These are phyloP conservation scores for Raddia distichophylla DNA, from an alignment of 176 grass and related monocot genomes.

Conservation along the genomic window DNA sequence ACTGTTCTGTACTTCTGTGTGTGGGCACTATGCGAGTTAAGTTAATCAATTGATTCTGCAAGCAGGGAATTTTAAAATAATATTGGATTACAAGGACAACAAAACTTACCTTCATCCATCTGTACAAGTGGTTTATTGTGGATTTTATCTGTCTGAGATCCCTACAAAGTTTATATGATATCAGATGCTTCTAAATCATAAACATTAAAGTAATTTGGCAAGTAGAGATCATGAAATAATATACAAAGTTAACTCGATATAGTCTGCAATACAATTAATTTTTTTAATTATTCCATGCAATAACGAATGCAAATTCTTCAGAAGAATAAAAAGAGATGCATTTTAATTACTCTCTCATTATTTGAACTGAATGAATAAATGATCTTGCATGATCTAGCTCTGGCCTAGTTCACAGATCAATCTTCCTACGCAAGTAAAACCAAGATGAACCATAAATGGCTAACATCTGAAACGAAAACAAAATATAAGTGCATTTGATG, in stretches of 20 bases:
- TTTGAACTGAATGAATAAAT: background rate
- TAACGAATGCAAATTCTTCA: conserved; percentile 4
- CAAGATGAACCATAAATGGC: background rate
- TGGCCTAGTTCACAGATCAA: conserved; percentile 4
- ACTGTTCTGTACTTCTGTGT: conserved; percentile 10
- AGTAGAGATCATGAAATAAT: conserved; percentile 2
- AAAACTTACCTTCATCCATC: conserved; percentile 39
- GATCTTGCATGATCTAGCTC: background rate
- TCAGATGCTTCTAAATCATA: conserved; percentile 16
- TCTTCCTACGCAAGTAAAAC: conserved; percentile 18
- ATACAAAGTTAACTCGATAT: background rate
- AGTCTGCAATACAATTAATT: conserved; percentile 10
- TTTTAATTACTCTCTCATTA: background rate
- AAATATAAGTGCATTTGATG: background rate
- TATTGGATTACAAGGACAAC: conserved; percentile 20
- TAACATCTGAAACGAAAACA: conserved; percentile 14
- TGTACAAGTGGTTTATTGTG: conserved; percentile 13
- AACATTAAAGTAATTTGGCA: conserved; percentile 6
- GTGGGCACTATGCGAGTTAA: background rate
- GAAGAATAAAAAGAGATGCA: background rate
- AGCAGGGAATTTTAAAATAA: background rate
- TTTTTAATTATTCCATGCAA: conserved; percentile 13
- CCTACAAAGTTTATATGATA: conserved; percentile 39
- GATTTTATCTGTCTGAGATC: conserved; percentile 24
- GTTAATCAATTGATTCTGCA: conserved; percentile 8